These are phyloP conservation scores for Eutrema salsugineum DNA, from an alignment of 441 rosid species.

Conservation along the genomic window DNA sequence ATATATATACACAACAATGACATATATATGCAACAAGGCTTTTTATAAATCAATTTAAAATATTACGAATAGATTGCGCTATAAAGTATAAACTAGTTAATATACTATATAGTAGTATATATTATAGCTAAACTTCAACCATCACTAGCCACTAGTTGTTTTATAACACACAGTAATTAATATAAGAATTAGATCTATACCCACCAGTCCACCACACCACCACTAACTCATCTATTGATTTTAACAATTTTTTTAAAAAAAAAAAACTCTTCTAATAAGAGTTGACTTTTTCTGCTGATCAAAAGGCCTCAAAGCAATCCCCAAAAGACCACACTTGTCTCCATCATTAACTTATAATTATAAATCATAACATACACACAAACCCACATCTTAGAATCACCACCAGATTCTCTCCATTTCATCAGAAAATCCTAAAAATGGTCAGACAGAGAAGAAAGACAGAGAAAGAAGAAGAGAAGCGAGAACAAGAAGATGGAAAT, in stretches of 20 bases:
- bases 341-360: conserved; percentile 17
- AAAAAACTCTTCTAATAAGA: neutral
- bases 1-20: too few relatives aligned
- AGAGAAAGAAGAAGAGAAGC: conserved; percentile 17
- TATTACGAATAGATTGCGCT: neutral
- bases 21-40: neutral
- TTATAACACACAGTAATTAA: neutral
- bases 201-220: too few relatives aligned
- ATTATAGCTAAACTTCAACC: conserved; percentile 2
- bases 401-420: neutral
- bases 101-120: neutral
- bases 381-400: conserved; percentile 2
- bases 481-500: conserved; percentile 12
- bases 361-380: conserved; percentile 13
- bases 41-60: too few relatives aligned
- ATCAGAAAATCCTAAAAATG: conserved; percentile 18
- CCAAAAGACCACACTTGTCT: conserved; percentile 15
- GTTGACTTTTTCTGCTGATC: conserved; percentile 20
- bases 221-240: neutral
- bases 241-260: too few relatives aligned
- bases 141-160: conserved; percentile 8
- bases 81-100: neutral
- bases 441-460: conserved; percentile 28
- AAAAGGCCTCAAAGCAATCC: conserved; percentile 26
- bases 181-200: conserved; percentile 18